A percentile compares a stretch with the other conserved stretches of the same genome.
These are phyloP conservation scores for Blastocystis sp. DNA, from an alignment of 352 stramenopile genomes.

Conservation along the genomic window DNA sequence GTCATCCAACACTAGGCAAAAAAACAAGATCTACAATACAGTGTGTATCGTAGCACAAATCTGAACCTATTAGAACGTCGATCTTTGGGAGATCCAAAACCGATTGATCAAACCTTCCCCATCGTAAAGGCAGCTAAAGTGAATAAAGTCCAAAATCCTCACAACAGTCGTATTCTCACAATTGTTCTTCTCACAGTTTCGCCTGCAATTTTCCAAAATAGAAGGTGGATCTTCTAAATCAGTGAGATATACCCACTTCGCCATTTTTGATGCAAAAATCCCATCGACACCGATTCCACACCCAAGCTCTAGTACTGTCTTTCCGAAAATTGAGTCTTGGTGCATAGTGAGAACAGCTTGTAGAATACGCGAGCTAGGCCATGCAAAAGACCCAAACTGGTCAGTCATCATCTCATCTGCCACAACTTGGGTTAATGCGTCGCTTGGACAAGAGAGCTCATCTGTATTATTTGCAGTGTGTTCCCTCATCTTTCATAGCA, in stretches of 20 bases:
- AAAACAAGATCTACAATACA: not conserved
- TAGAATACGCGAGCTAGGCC: not conserved
- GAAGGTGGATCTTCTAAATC: not conserved
- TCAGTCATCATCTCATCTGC: not conserved
- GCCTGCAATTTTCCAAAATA: conserved; percentile 46
- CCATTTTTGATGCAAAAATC: conserved; percentile 27
- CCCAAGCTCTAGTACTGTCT: conserved; percentile 28
- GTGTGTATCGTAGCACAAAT: conserved; percentile 23
- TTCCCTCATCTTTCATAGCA: not conserved
- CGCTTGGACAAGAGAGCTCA: not conserved
- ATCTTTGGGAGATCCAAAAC: not conserved
- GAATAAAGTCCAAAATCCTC: not conserved
- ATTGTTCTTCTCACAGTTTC: conserved; percentile 1
- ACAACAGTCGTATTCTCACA: not conserved
- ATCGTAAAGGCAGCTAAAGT: conserved; percentile 18
- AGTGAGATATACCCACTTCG: not conserved
- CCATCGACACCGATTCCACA: conserved; percentile 4
- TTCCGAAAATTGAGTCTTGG: not conserved
- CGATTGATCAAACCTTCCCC: not conserved
- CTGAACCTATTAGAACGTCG: conserved; percentile 20
- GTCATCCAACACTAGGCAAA: not conserved
- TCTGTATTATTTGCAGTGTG: not conserved
- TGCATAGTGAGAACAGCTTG: not conserved
- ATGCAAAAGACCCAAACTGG: not conserved
- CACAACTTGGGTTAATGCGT: not conserved